Evolutionary conservation across 768 basidiomycete genomes (phyloP).

Genomic region (Neoboletus brunneissimus): DNA sequence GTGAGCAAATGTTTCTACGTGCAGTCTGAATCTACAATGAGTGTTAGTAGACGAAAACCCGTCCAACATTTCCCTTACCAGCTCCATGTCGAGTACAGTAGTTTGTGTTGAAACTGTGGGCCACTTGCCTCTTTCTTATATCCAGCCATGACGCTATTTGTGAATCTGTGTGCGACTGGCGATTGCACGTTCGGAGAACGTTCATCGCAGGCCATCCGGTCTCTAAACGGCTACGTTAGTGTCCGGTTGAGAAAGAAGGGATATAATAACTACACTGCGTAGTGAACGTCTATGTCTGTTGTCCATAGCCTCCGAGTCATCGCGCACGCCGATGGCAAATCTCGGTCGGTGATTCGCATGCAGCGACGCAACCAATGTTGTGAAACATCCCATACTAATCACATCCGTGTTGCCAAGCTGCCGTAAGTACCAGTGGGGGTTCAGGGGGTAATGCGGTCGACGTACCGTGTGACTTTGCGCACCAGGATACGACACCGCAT

Average conservation of each 20-base stretch:
- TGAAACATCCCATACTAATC: not conserved
- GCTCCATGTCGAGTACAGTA: not conserved
- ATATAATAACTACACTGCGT: not conserved
- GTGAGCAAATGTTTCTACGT: not conserved
- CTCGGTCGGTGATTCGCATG: not conserved
- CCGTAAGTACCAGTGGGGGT: not conserved
- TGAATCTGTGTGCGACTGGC: too few species aligned
- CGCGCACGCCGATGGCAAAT: too few species aligned
- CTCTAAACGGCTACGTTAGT: too few species aligned
- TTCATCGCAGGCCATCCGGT: not conserved
- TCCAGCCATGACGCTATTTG: too few species aligned
- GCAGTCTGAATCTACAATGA: not conserved
- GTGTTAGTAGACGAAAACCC: not conserved
- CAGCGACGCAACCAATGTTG: too few species aligned
- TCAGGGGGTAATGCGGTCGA: too few species aligned
- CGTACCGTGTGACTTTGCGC: too few species aligned
- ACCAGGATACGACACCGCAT: conserved; percentile 8
- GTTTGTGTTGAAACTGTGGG: not conserved
- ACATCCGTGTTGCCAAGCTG: not conserved
- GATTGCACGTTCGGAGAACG: not conserved
- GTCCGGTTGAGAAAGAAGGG: not conserved
- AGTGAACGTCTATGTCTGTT: not conserved
- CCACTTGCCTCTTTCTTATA: not conserved
- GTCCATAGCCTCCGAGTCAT: not conserved
- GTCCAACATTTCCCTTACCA: not conserved